Evolutionary conservation across 2,329 filamentous ascomycete species (phyloP), one percentile per base, ranked within the genome.

Genomic region (Ophiognomonia clavigignenti-juglandacearum): DNA sequence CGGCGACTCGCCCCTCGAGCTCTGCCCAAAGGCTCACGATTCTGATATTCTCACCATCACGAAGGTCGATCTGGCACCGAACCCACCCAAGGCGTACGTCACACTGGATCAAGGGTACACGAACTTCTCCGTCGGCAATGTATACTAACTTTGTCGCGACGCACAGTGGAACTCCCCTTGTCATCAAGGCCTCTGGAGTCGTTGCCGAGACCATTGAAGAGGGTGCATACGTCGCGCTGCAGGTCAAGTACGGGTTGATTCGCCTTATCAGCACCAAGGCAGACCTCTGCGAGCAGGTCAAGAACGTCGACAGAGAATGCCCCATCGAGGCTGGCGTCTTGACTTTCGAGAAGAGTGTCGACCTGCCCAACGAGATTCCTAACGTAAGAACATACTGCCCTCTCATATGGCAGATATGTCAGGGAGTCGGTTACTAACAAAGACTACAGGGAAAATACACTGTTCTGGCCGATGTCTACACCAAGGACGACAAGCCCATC

Each of bases 191-290:
- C 39, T 75, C 71, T 26, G 93, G 92, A 48, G 80, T 72, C n/a
- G 78, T 97, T 54, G 77, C 76, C 57, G 69, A 95, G 61, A 69
- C 75, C 43, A 82, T 98, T 54, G 78, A 82, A 46, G 65, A 89
- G 49, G 92, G 89, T 49, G 88, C 92, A 51, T 88, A 87, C 59
- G 85, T 96, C 53, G 75, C 85, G 39, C 66, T 98, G 34, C 78
- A 83, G 56, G 92, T 98, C 70, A 96, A 96, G 72, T 96, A 95
- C 67, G 92, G 92, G 51, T 75, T 96, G 56, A 96, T 98, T 66
- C 87, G 83, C 46, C 79, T 98, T 54, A 82, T 98, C 67, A 88
- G 80, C 66, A 86, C 86, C 55, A 79, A 77, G 56, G 83, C 85
- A 59, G 86, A 96, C 62, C 79, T 97, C 31, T 98, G 93, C 73